Percentiles rank a stretch among this genome's conserved stretches.
Evolutionary conservation across 225 moss, liverwort and hornwort species (phyloP).

Genomic region (Physcomitrellopsis africana): DNA sequence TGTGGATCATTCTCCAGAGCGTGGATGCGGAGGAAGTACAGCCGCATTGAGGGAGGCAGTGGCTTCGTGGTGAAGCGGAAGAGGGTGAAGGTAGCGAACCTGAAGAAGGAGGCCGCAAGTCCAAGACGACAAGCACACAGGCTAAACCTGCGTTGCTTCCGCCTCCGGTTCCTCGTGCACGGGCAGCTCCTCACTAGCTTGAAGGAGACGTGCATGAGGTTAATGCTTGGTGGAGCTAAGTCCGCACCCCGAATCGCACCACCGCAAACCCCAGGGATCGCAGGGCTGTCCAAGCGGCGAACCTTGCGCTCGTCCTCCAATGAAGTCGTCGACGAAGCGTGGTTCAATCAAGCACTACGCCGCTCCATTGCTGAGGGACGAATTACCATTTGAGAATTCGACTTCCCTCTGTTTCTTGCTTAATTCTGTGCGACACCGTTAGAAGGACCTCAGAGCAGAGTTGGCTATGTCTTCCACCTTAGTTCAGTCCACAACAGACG

Average conservation of each 20-base stretch:
- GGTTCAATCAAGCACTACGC: constrained; percentile 52
- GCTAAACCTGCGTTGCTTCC: constrained; percentile 36
- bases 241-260: not conserved
- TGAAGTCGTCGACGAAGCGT: constrained; percentile 52
- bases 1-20: constrained; percentile 41
- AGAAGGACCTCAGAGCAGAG: not conserved
- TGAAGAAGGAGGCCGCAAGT: constrained; percentile 1
- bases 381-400: not conserved
- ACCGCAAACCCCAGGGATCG: not conserved
- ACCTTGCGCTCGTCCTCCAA: constrained; percentile 43
- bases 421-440: not conserved
- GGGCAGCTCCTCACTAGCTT: constrained; percentile 27
- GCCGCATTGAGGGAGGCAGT: constrained; percentile 31
- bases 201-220: constrained; percentile 37
- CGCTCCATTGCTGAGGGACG: constrained; percentile 57
- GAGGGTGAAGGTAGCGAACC: constrained; percentile 44
- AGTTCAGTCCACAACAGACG: no score
- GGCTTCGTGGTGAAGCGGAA: constrained; percentile 45
- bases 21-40: constrained; percentile 46
- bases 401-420: not conserved
- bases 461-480: not conserved
- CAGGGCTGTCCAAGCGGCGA: constrained; percentile 24
- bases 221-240: constrained; percentile 23
- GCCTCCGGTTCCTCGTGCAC: constrained; percentile 29
- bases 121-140: constrained; percentile 14